Evolutionary conservation across 345 rosid species (phyloP), one percentile per base, ranked within the genome.

Genomic region (Eucalyptus erythrocorys): DNA sequence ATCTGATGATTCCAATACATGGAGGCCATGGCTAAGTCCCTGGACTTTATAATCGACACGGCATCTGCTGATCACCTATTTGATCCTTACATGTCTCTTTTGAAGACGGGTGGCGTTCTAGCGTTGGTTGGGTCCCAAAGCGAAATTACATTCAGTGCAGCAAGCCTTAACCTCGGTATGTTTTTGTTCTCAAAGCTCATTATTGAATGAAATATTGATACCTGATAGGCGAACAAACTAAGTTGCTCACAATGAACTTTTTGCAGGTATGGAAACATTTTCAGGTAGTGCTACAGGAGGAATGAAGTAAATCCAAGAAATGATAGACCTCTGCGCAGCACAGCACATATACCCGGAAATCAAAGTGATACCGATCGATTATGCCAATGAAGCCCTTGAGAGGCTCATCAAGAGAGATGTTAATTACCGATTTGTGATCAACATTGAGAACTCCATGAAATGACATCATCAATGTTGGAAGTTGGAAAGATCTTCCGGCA

Each of bases 371-470:
- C 96, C 97, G 1, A 95, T 96, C 45, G 91, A 96, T 30, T 90
- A 94, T 86, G 92, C 87, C 10, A 97, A 95, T 84, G 97, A 94
- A 92, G 98, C 98, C 89, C 92, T 96, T 27, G 98, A 96, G 91
- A 91, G 99, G 92, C 88, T 97, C 32, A 87, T 90, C 86, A 96
- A 95, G 91, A 93, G 90, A 86, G 98, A 97, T 87, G 94, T 96
- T 81, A 96, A 94, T 93, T 96, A 95, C 89, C 92, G 97, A 16
- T 97, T 97, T 88, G 98, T 96, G 91, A 96, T 97, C 57, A 96
- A 97, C 87, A 91, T 96, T 10, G 92, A 94, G 92, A 95, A 91
- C 88, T 94, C 97, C 87, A 91, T 97, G 87, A 93, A 96, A 55
- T 96, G 90, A 94, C 71, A 14, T 19, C 66, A 22, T 61, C 71